Base-by-base conservation (phyloP, 352 stramenopile genomes). In the Pythium scleroteichum region DNA sequence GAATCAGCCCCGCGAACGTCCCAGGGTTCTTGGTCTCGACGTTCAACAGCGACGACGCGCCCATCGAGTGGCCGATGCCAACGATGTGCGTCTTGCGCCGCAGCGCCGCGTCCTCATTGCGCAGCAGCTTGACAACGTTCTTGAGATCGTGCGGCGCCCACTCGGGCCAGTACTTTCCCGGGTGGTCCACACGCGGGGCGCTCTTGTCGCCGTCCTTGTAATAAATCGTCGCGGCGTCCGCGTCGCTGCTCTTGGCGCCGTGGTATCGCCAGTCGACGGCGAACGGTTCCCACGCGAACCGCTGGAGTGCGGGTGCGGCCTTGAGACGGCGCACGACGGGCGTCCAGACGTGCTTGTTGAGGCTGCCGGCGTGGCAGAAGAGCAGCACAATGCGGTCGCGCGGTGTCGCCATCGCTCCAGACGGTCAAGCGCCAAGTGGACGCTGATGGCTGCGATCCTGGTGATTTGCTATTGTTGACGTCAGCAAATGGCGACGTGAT, bases 341-440 rank as follows among this genome's bases (percentile, higher is more conserved):
- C 17, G 67, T 60, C 74, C 74, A 82, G 50, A 57, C 53, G n/a
- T 78, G 41, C 35, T 73, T 70, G 56, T 73, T 78, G 66, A 76
- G 78, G 24, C 74, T 68, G 4, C 65, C 68, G 46, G 65, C 71
- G 62, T 82, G 74, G 32, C 59, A 65, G 48, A 82, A 83, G n/a
- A 83, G 63, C 53, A 83, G 33, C 32, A 66, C 59, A 24, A 61
- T 46, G n/a, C 59, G 59, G 16, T 65, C 39, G 19, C 9, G n/a
- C 14, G 35, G 39, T 14, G 46, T 3, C 7, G 38, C 20, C 41
- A 48, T 48, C 4, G 6, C 38, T 35, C 29, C 5, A 5, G 29
- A 35, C 29, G 10, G 29, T 35, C 29, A 10, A 35, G 29, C 29
- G 29, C 29, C n/a, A n/a, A 35, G 29, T 35, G 29, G 29, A 35